A percentile compares a stretch with the other conserved stretches of the same genome.
These are phyloP conservation scores for Cyclotella kingstonii DNA, from an alignment of 108 stramenopile species.

Conservation along the genomic window DNA sequence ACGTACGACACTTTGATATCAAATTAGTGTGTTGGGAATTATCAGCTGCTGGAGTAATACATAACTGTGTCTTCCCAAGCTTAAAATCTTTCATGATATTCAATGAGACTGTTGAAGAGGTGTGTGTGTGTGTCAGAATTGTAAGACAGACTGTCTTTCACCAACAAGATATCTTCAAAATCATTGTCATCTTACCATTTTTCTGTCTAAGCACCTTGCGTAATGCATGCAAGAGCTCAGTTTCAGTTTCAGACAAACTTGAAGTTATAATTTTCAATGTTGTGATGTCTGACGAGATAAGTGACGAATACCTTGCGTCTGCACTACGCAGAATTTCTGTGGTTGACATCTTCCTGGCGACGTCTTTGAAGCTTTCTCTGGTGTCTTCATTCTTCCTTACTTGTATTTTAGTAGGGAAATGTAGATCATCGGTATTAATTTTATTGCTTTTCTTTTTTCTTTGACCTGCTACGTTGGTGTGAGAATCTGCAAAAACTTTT, in stretches of 20 bases:
- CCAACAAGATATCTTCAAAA: background rate
- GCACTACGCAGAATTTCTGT: conserved; percentile 34
- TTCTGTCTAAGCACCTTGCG: conserved; percentile 37
- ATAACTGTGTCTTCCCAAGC: conserved; percentile 60
- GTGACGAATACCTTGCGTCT: conserved; percentile 31
- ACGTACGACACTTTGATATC: conserved; percentile 51
- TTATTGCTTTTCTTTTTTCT: background rate
- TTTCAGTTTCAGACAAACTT: conserved; percentile 54
- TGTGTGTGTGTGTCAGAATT: no score
- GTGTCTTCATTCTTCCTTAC: background rate
- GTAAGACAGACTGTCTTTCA: no score
- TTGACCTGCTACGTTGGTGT: conserved; percentile 2
- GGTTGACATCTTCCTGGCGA: conserved; percentile 11
- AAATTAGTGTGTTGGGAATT: conserved; percentile 14
- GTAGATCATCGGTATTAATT: background rate
- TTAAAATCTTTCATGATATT: conserved; percentile 57
- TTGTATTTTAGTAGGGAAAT: background rate
- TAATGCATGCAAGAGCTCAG: conserved; percentile 40
- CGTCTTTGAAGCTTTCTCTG: conserved; percentile 6
- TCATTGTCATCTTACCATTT: conserved; percentile 34
- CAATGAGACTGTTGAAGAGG: conserved; percentile 38
- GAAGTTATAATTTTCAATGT: conserved; percentile 40
- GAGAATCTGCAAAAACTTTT: conserved; percentile 31
- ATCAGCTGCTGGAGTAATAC: conserved; percentile 46
- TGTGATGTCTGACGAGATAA: conserved; percentile 18